These are phyloP conservation scores for Paratinospora sagittata DNA, from an alignment of 164 flowering plant genomes.

Conservation along the genomic window DNA sequence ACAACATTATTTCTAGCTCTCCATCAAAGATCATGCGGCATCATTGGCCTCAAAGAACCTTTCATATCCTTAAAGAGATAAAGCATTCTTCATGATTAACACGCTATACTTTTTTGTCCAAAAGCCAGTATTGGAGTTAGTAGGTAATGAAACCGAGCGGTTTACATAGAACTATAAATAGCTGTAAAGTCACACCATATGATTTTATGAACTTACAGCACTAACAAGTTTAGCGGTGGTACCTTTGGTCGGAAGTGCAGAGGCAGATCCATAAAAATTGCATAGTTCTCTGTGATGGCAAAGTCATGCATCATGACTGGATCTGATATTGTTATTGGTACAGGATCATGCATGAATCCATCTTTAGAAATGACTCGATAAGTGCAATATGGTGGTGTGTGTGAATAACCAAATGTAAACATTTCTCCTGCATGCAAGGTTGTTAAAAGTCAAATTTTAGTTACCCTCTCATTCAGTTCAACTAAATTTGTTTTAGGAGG, in stretches of 20 bases:
- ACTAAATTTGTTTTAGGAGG: slow-evolving; percentile 3
- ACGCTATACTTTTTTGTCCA: too few species aligned
- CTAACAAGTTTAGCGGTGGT: background rate
- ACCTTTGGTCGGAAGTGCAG: slow-evolving; percentile 88
- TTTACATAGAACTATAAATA: background rate
- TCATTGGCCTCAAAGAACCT: too few species aligned
- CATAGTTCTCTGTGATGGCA: slow-evolving; percentile 93
- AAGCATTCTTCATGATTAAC: too few species aligned
- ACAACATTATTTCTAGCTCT: too few species aligned
- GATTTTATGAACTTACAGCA: background rate
- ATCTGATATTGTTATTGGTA: slow-evolving; percentile 78
- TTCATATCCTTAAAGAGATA: too few species aligned
- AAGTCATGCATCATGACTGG: slow-evolving; percentile 99
- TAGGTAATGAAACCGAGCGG: too few species aligned
- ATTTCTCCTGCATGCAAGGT: slow-evolving; percentile 72
- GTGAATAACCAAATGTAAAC: slow-evolving; percentile 95
- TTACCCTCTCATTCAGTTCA: background rate
- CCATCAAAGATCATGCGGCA: too few species aligned
- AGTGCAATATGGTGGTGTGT: slow-evolving; percentile 71
- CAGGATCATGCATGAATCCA: slow-evolving; percentile 92
- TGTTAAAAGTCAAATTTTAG: slow-evolving; percentile 5
- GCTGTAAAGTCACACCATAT: background rate
- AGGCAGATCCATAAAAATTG: slow-evolving; percentile 96
- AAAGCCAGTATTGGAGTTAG: too few species aligned
- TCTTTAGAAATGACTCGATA: slow-evolving; percentile 90